Percentiles rank a stretch among this genome's conserved stretches.
Conservation (phyloP, 345 rosid species). For the Firmiana major region DNA sequence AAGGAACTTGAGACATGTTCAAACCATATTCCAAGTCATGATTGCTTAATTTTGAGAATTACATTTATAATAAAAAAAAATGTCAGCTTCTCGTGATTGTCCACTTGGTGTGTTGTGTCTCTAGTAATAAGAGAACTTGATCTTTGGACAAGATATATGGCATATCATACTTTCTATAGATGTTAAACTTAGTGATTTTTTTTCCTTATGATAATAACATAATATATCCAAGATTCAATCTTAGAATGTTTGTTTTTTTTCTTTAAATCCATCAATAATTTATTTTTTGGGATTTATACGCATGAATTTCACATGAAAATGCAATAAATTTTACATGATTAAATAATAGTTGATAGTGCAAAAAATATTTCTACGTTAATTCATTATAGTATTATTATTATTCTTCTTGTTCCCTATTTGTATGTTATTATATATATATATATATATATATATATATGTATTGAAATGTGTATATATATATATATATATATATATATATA, state of each 20-base stretch:
- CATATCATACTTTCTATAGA: neutral
- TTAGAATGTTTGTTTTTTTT: neutral
- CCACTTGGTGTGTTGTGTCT: too few species aligned
- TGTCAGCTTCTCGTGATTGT: neutral
- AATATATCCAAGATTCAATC: neutral
- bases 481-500: too few species aligned
- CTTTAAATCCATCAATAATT: neutral
- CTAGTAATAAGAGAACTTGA: neutral
- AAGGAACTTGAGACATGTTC: neutral
- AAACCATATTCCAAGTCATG: neutral
- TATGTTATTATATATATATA: too few species aligned
- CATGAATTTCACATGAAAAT: neutral
- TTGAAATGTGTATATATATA: too few species aligned
- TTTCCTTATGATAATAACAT: neutral
- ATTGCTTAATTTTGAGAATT: neutral
- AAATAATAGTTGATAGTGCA: too few species aligned
- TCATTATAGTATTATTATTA: too few species aligned
- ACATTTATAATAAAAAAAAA: neutral
- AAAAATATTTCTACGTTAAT: too few species aligned
- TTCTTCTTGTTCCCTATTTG: too few species aligned
- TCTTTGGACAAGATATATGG: slow-evolving; percentile 7
- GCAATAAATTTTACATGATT: too few species aligned
- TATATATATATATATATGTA: too few species aligned
- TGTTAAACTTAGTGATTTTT: neutral
- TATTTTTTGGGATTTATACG: neutral